Evolutionary conservation across 1,284 basidiomycete species (phyloP).

Genomic region (Stereum hirsutum): DNA sequence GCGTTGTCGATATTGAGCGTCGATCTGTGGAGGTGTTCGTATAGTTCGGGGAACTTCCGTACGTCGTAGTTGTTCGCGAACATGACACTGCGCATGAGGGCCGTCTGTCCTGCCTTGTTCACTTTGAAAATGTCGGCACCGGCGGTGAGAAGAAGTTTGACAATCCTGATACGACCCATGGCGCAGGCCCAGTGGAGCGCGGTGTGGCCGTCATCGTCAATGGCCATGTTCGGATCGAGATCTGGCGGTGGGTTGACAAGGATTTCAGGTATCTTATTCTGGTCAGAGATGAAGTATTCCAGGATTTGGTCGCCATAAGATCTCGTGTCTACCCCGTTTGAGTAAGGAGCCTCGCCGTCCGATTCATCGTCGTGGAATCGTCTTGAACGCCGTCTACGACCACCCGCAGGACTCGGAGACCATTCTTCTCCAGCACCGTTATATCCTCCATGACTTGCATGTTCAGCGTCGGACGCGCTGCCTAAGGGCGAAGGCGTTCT

Average conservation of each 20-base stretch:
- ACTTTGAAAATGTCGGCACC: slow-evolving; percentile 97
- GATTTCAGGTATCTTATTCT: slow-evolving; percentile 84
- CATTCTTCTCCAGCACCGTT: slow-evolving; percentile 29
- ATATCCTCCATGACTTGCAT: slow-evolving; percentile 25
- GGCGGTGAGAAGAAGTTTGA: slow-evolving; percentile 89
- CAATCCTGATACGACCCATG: slow-evolving; percentile 96
- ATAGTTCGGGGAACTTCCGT: slow-evolving; percentile 97
- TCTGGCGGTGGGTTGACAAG: slow-evolving; percentile 86
- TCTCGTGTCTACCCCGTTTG: slow-evolving; percentile 36
- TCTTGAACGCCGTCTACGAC: slow-evolving; percentile 21
- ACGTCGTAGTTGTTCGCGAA: slow-evolving; percentile 99
- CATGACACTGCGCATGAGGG: slow-evolving; percentile 98
- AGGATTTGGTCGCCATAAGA: slow-evolving; percentile 92
- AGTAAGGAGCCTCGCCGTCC: slow-evolving; percentile 29
- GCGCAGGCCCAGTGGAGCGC: slow-evolving; percentile 98
- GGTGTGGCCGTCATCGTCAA: slow-evolving; percentile 98
- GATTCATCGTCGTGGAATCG: slow-evolving; percentile 16
- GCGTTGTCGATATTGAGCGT: slow-evolving; percentile 98
- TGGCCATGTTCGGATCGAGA: slow-evolving; percentile 94
- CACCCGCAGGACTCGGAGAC: slow-evolving; percentile 20
- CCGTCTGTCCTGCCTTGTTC: slow-evolving; percentile 95
- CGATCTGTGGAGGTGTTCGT: slow-evolving; percentile 93
- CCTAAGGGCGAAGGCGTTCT: slow-evolving; percentile 84
- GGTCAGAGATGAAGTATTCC: slow-evolving; percentile 99
- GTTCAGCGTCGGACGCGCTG: slow-evolving; percentile 35